A percentile compares a stretch with the other conserved stretches of the same genome.
phyloP scores from a whole-genome alignment of 2,329 filamentous ascomycete species.

The Xylaria digitata region DNA sequence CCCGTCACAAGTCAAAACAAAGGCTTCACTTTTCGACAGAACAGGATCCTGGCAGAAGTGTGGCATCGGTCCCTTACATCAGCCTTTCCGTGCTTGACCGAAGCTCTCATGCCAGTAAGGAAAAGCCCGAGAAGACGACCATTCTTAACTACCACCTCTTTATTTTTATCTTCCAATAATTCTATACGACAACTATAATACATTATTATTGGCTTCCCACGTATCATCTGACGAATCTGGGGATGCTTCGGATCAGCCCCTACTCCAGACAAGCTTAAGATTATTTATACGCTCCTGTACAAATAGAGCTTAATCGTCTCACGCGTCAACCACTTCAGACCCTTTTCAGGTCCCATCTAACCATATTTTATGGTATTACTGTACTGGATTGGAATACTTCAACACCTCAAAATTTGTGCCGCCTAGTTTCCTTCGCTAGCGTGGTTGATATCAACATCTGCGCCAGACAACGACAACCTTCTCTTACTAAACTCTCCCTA shows the following conservation, averaged over 20 bases:
- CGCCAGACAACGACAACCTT: background rate
- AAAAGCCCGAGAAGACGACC: slow-evolving; percentile 8
- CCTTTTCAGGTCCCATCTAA: background rate
- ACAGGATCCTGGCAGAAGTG: background rate
- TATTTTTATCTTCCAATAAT: background rate
- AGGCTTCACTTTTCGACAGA: background rate
- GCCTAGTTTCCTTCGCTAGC: background rate
- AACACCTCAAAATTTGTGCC: slow-evolving; percentile 5
- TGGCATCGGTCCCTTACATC: slow-evolving; percentile 18
- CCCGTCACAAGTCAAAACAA: slow-evolving; percentile 1
- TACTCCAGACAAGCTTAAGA: slow-evolving; percentile 8
- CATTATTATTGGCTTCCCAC: background rate
- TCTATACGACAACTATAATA: background rate
- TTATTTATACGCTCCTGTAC: background rate
- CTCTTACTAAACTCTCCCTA: background rate
- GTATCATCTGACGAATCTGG: background rate
- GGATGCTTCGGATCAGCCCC: slow-evolving; percentile 5
- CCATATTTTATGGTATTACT: background rate
- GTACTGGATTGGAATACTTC: background rate
- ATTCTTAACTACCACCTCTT: background rate
- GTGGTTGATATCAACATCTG: slow-evolving; percentile 2
- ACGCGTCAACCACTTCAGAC: background rate
- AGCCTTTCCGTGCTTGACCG: slow-evolving; percentile 3
- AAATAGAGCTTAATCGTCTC: background rate
- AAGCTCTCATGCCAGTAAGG: slow-evolving; percentile 10